Evolutionary conservation across 352 stramenopile genomes (phyloP), one percentile per base, ranked within the genome.

Genomic region (Aphanomyces astaci): DNA sequence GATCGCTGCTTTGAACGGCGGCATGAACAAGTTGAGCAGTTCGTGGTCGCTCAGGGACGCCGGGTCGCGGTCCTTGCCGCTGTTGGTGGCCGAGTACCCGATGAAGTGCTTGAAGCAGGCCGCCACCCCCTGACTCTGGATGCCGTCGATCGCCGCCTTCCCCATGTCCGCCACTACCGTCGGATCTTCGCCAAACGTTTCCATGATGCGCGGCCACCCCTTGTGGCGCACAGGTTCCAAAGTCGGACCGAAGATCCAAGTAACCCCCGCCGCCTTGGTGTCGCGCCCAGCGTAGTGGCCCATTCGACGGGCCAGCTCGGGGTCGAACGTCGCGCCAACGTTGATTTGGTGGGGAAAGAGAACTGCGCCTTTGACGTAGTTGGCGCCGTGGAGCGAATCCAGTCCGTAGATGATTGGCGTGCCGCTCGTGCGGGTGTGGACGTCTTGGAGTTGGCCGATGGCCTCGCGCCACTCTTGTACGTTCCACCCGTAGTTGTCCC

Each of bases 151-250:
- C 65, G 88, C 76, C 4, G 46, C 57, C 4, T 36, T 32, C 10
- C 70, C 82, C 78, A 93, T 86, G 25, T 74, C 45, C 3, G 75
- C 71, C 2, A 84, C 79, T 5, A 93, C 28, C 43, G 76, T 70
- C n/a, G 81, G 81, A 73, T 93, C 84, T 72, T 94, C 85, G n/a
- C 88, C 86, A 77, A 93, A 96, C 1, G 83, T 95, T 72, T 96
- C 88, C 51, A 78, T 90, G 4, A 86, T 82, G 19, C 86, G 76
- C 2, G 78, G 56, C 86, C 86, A 96, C 28, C 79, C 69, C 15
- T 74, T 71, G 67, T 81, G 76, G 27, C 85, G 81, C 43, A 86
- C 77, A 63, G 84, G 79, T 27, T 83, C 83, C 24, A 95, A 63
- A 19, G 89, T 78, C 1, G 86, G 86, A 46, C 72, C 76, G 75